Percentiles rank a stretch among this genome's conserved stretches.
Conservation (phyloP, 495 filamentous ascomycete species). For the Aspergillus homomorphus region DNA sequence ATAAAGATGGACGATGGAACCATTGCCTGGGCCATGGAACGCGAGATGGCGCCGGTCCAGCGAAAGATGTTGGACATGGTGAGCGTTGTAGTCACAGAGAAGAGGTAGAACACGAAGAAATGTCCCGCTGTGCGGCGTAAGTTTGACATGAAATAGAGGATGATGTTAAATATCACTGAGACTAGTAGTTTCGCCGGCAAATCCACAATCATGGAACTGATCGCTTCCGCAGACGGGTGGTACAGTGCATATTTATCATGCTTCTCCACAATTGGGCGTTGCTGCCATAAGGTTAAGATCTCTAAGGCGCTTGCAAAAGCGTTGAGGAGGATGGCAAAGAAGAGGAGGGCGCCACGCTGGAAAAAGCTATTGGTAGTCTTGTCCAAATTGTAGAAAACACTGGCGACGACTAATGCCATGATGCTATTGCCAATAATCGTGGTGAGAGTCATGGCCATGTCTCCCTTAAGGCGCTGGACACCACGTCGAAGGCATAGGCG, state of each 20-base stretch:
- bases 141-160: slow-evolving; percentile 84
- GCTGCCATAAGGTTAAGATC: slow-evolving; percentile 75
- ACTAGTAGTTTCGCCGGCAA: slow-evolving; percentile 61
- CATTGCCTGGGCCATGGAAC: slow-evolving; percentile 79
- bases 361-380: slow-evolving; percentile 67
- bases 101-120: slow-evolving; percentile 80
- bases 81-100: slow-evolving; percentile 64
- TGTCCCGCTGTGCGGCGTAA: slow-evolving; percentile 70
- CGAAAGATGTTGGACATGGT: slow-evolving; percentile 81
- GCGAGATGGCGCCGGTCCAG: slow-evolving; percentile 73
- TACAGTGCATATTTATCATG: slow-evolving; percentile 88
- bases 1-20: slow-evolving; percentile 80
- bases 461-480: slow-evolving; percentile 62
- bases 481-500: slow-evolving; percentile 72
- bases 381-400: slow-evolving; percentile 75
- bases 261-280: slow-evolving; percentile 91
- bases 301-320: slow-evolving; percentile 78
- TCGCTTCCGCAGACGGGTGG: slow-evolving; percentile 82
- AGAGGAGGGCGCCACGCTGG: slow-evolving; percentile 74
- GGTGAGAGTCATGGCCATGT: slow-evolving; percentile 67
- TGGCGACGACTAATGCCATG: slow-evolving; percentile 76
- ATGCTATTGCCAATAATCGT: slow-evolving; percentile 68
- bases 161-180: slow-evolving; percentile 60
- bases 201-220: slow-evolving; percentile 79
- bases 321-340: slow-evolving; percentile 84